These are phyloP conservation scores for Chrysoporthe deuterocubensis DNA, from an alignment of 2,329 filamentous ascomycete genomes.

Conservation along the genomic window DNA sequence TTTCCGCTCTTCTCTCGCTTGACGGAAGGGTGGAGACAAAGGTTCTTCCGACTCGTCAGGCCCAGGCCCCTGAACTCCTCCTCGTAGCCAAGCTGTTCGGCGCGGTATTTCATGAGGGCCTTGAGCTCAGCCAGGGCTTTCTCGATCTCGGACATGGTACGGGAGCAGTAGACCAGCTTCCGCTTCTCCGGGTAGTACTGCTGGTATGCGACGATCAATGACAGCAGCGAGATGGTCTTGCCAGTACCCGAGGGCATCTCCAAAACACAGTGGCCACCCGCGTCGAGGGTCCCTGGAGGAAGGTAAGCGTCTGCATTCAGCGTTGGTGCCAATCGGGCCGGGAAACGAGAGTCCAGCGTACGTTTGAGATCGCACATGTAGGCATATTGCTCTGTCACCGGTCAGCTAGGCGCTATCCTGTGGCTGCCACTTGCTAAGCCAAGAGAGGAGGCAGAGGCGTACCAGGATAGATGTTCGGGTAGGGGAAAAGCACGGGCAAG, in stretches of 20 bases:
- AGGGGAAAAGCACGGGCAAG: slow-evolving; percentile 61
- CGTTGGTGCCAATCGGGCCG: not conserved
- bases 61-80: slow-evolving; percentile 95
- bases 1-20: slow-evolving; percentile 94
- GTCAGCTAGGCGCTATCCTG: slow-evolving; percentile 11
- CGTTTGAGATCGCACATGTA: slow-evolving; percentile 64
- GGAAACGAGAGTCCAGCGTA: slow-evolving; percentile 34
- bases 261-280: slow-evolving; percentile 90
- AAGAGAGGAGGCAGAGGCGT: slow-evolving; percentile 25
- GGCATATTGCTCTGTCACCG: slow-evolving; percentile 57
- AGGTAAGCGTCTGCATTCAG: slow-evolving; percentile 22
- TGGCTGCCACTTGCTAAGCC: not conserved
- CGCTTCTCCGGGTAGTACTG: slow-evolving; percentile 89
- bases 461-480: slow-evolving; percentile 60
- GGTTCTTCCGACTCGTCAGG: slow-evolving; percentile 93
- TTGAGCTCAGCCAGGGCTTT: slow-evolving; percentile 93
- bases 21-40: slow-evolving; percentile 94
- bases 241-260: slow-evolving; percentile 99
- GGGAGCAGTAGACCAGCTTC: slow-evolving; percentile 98
- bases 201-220: slow-evolving; percentile 95
- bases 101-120: slow-evolving; percentile 90
- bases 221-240: slow-evolving; percentile 94
- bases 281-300: slow-evolving; percentile 75
- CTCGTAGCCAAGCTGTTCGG: slow-evolving; percentile 83
- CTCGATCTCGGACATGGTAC: slow-evolving; percentile 99